Base-by-base conservation (phyloP, 495 filamentous ascomycete genomes). In the Hypoxylon lienhwacheense region DNA sequence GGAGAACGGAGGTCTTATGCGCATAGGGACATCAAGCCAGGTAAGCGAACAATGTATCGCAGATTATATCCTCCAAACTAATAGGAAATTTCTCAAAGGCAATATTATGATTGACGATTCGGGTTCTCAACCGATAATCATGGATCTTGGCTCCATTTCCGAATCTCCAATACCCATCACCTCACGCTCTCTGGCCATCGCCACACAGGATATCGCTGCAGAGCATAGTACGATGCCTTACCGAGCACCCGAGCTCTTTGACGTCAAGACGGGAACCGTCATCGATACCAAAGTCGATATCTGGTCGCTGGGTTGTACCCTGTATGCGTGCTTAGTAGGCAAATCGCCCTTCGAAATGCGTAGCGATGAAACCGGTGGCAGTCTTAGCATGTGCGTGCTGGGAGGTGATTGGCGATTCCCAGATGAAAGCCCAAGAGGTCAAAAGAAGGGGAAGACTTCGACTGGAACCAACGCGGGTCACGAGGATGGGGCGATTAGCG, bases 171-270 rank as follows among this genome's bases (percentile, higher is more conserved):
- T 89, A 40, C 83, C 89, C n/a, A 93, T 98, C 55, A 96, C 93
- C 7, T 91, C 88, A 11, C 87, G 95, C 15, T 92, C 90, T 2
- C 80, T 95, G 6, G 93, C 93, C 14, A 79, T 98, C 53, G 87
- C 88, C 3, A 88, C 92, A 8, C 93, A 98, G 71, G 93, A 98
- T 61, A 87, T 81, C 12, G 93, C 93, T 5, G 93, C 91, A 5
- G 93, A 98, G 68, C 92, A 97, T 74, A 90, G 85, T 55, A 98
- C 93, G 10, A 97, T 98, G 91, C 92, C 95, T 1, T 98, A 98
- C 71, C 90, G 93, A 40, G 93, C 93, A 1, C 93, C 93, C 0
- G 93, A 98, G 71, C 85, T 98, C 25, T 98, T 98, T 68, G 93
- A 98, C 64, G 95, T 97, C 47, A 95, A 96, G 69, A 97, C 91